Evolutionary conservation across 768 basidiomycete species (phyloP).

Genomic region (Agaricus blazei): DNA sequence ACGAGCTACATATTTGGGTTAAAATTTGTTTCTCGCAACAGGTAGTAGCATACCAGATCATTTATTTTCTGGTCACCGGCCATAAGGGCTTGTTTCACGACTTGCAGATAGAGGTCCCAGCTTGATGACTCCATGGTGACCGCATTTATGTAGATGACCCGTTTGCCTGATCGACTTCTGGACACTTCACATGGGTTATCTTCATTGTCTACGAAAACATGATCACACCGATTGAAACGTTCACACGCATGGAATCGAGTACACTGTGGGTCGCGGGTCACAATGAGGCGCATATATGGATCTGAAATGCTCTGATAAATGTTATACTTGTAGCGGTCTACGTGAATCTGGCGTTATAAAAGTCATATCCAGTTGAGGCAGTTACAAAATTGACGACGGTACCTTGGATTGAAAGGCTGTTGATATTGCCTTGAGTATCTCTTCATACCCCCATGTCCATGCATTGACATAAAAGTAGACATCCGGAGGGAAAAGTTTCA

Average conservation of each 20-base stretch:
- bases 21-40: neutral
- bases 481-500: constrained; percentile 57
- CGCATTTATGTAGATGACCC: constrained; percentile 83
- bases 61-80: constrained; percentile 39
- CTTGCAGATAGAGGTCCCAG: constrained; percentile 41
- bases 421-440: constrained; percentile 74
- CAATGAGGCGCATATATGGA: constrained; percentile 53
- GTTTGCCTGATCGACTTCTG: constrained; percentile 40
- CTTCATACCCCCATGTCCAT: constrained; percentile 98
- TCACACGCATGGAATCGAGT: constrained; percentile 96
- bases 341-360: constrained; percentile 57
- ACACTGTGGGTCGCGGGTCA: constrained; percentile 51
- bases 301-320: constrained; percentile 59
- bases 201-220: constrained; percentile 44
- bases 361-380: too few species aligned
- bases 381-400: constrained; percentile 1
- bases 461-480: constrained; percentile 84
- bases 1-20: constrained; percentile 47
- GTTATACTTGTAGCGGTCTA: constrained; percentile 81
- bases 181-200: constrained; percentile 22
- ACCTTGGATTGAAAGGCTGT: constrained; percentile 62
- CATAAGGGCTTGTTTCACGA: constrained; percentile 34
- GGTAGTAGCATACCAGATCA: constrained; percentile 50
- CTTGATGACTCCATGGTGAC: constrained; percentile 60
- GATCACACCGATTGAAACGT: constrained; percentile 66